Conservation (phyloP, 2,329 filamentous ascomycete species). For the Fusarium longipes region DNA sequence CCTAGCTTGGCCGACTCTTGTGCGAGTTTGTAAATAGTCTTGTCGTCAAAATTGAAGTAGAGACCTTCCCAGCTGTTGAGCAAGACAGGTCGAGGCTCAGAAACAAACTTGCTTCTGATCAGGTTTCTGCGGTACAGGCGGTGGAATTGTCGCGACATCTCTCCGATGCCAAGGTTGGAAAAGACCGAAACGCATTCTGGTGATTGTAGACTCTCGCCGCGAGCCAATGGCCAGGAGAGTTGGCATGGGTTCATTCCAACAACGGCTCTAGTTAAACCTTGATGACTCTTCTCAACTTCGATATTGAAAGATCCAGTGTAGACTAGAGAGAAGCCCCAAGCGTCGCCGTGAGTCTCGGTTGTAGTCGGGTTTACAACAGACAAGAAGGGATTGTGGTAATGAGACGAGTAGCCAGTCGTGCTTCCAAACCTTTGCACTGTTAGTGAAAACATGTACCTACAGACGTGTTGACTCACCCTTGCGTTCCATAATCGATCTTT, state of each 20-base stretch:
- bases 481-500: conserved; percentile 66
- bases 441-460: rapidly evolving
- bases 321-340: conserved; percentile 73
- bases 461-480: conserved; percentile 55
- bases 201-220: conserved; percentile 68
- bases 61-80: conserved; percentile 76
- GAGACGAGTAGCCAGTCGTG: conserved; percentile 70
- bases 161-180: conserved; percentile 67
- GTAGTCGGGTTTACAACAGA: conserved; percentile 65
- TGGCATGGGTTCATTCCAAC: conserved; percentile 71
- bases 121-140: conserved; percentile 71
- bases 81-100: conserved; percentile 63
- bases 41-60: conserved; percentile 67
- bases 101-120: conserved; percentile 66
- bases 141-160: conserved; percentile 72
- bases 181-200: conserved; percentile 73
- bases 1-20: conserved; percentile 68
- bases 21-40: conserved; percentile 65
- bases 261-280: conserved; percentile 69
- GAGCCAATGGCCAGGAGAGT: conserved; percentile 66
- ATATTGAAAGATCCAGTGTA: conserved; percentile 73
- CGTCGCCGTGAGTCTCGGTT: conserved; percentile 70
- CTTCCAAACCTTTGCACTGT: conserved; percentile 64
- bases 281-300: conserved; percentile 71
- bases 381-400: conserved; percentile 73